Conservation (phyloP, 2,329 filamentous ascomycete genomes). For the Penicillium sp. region DNA sequence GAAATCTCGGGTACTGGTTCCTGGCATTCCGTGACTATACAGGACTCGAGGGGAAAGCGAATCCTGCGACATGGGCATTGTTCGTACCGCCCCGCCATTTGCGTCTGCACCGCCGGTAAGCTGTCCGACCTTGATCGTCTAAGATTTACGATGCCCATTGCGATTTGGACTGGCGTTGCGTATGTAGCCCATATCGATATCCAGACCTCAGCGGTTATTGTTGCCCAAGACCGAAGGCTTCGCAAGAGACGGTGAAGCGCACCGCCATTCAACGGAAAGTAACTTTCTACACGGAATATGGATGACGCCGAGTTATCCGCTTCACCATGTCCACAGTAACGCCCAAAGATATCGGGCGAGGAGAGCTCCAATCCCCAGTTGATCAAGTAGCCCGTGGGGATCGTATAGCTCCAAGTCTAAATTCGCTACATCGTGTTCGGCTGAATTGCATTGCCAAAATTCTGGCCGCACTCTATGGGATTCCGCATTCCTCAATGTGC, state of each 20-base stretch:
- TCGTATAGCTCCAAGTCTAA: background rate
- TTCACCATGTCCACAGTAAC: background rate
- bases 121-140: conserved; percentile 5
- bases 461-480: background rate
- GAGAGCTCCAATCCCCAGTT: background rate
- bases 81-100: conserved; percentile 15
- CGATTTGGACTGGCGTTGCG: conserved; percentile 15
- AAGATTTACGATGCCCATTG: conserved; percentile 17
- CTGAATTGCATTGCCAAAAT: background rate
- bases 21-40: conserved; percentile 1
- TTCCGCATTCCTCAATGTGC: background rate
- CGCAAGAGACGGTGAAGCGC: conserved; percentile 27
- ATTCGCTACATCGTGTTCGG: background rate
- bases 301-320: conserved; percentile 5
- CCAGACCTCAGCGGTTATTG: conserved; percentile 16
- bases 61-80: conserved; percentile 12
- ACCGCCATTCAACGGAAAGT: conserved; percentile 10
- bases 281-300: background rate
- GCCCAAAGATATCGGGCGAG: background rate
- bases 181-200: conserved; percentile 26
- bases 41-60: background rate
- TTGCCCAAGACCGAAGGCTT: conserved; percentile 12
- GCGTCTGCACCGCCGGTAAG: conserved; percentile 26
- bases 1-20: conserved; percentile 1
- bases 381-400: background rate